Evolutionary conservation across 805 yeast species (phyloP), one percentile per base, ranked within the genome.

Genomic region (Candida verbasci): DNA sequence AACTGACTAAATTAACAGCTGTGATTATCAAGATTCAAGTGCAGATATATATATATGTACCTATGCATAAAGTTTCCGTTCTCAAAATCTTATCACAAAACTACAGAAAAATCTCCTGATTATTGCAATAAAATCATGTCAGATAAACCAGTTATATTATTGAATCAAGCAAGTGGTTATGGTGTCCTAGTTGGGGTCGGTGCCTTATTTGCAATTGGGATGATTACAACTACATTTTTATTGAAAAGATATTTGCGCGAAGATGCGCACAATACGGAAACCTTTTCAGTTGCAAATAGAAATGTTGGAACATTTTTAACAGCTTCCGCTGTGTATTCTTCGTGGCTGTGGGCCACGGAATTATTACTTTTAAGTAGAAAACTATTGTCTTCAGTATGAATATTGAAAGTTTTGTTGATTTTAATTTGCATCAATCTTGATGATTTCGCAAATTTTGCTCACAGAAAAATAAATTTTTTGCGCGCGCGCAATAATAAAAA

Each of bases 301-400:
- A 35, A 44, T n/a, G 48, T 52, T 9, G 55, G 56, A 3, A 43
- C 46, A 7, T 47, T 53, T 5, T 41, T 49, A 17, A 45, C 50
- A 9, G 52, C 57, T 1, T 48, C 53, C 28, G 52, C 58, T 2
- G 54, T 53, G 11, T 54, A 52, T 35, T 43, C 48, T 29, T 46
- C 52, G 4, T 55, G 61, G 61, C 47, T 55, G 8, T 55, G 59
- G 61, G 52, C 59, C 7, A 53, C 58, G 10, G 59, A 54, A 27
- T 44, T 55, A 12, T 42, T 55, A 20, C 50, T 54, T 52, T 16
- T 25, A 25, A n/a, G n/a, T n/a, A n/a, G n/a, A n/a, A n/a, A n/a
- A n/a, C n/a, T n/a, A n/a, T n/a, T n/a, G n/a, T n/a, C n/a, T n/a
- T n/a, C n/a, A n/a, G n/a, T n/a, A n/a, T n/a, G n/a, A n/a, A n/a